phyloP scores from a whole-genome alignment of 768 basidiomycete species.

The Pulveroboletus sp. region DNA sequence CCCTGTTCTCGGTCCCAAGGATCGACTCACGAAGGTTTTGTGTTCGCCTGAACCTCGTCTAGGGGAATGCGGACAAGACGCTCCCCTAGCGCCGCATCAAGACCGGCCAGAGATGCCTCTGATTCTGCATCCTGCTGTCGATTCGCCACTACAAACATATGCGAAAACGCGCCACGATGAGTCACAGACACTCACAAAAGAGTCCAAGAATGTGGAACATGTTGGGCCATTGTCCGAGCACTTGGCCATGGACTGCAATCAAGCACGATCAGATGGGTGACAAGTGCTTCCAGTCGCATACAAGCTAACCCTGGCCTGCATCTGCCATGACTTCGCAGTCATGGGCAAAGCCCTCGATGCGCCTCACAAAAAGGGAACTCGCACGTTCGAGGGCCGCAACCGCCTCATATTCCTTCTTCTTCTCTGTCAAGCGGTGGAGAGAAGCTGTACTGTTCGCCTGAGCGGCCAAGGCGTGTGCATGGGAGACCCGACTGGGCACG shows the following conservation, averaged over 20 bases:
- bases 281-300: too few relatives aligned
- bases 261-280: background rate
- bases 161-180: background rate
- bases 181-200: conserved; percentile 48
- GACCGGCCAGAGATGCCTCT: conserved; percentile 17
- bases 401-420: conserved; percentile 78
- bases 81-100: conserved; percentile 40
- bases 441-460: conserved; percentile 46
- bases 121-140: conserved; percentile 32
- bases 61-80: conserved; percentile 71
- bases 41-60: conserved; percentile 49
- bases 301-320: conserved; percentile 56
- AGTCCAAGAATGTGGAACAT: conserved; percentile 75
- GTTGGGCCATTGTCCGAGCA: conserved; percentile 74
- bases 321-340: conserved; percentile 77
- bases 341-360: conserved; percentile 62
- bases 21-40: conserved; percentile 10
- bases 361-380: conserved; percentile 56
- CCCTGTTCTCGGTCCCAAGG: too few relatives aligned
- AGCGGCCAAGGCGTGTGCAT: conserved; percentile 34
- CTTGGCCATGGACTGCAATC: conserved; percentile 63
- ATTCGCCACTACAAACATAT: conserved; percentile 41
- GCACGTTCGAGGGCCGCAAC: conserved; percentile 67
- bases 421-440: conserved; percentile 56
- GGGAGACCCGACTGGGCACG: conserved; percentile 43